These are phyloP conservation scores for Pythium scleroteichum DNA, from an alignment of 352 stramenopile genomes.

Conservation along the genomic window DNA sequence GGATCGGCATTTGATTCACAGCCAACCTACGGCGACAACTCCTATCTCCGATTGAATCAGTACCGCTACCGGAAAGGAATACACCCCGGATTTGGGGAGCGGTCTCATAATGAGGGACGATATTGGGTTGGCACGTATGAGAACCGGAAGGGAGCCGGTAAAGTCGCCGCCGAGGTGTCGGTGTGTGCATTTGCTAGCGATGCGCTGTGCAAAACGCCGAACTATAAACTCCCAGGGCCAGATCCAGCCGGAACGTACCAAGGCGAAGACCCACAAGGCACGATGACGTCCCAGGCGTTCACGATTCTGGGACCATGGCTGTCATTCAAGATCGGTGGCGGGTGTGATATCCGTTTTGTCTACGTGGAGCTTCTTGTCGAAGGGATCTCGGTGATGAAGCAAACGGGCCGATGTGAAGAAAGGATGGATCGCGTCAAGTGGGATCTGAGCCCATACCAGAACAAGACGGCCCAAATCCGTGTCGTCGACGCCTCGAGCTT, in stretches of 20 bases:
- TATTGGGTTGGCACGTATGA: constrained; percentile 97
- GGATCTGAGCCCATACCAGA: constrained; percentile 83
- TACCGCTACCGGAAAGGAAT: constrained; percentile 50
- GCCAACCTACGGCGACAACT: constrained; percentile 96
- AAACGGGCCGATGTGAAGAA: constrained; percentile 91
- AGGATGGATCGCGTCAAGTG: constrained; percentile 88
- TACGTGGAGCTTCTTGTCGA: constrained; percentile 97
- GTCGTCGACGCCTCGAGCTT: constrained; percentile 91
- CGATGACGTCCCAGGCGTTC: constrained; percentile 94
- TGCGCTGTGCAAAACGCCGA: constrained; percentile 48
- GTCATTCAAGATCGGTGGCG: constrained; percentile 94
- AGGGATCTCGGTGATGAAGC: constrained; percentile 78
- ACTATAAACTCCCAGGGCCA: constrained; percentile 80
- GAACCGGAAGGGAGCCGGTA: constrained; percentile 73
- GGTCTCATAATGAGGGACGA: constrained; percentile 68
- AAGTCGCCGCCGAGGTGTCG: constrained; percentile 41
- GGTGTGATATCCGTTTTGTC: constrained; percentile 89
- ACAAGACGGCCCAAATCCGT: constrained; percentile 87
- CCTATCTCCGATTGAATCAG: constrained; percentile 71
- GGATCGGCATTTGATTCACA: constrained; percentile 93
- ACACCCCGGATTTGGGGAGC: constrained; percentile 44
- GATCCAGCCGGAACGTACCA: constrained; percentile 75
- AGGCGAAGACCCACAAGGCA: constrained; percentile 91
- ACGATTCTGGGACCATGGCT: constrained; percentile 87
- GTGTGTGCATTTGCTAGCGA: constrained; percentile 74